Evolutionary conservation across 1,139 yeast species (phyloP).

Genomic region (Suhomyces guaymorum): DNA sequence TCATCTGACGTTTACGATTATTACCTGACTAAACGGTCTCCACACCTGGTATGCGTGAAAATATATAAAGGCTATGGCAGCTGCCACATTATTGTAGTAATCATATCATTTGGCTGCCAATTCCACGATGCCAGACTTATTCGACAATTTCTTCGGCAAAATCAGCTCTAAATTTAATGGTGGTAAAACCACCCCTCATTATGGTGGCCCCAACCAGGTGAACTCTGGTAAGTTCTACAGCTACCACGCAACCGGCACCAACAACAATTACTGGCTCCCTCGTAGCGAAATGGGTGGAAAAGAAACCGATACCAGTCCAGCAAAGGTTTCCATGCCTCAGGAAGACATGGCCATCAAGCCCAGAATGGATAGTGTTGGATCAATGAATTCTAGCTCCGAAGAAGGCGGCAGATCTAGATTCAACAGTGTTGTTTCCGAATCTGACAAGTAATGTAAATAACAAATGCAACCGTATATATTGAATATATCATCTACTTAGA

Average conservation of each 20-base stretch:
- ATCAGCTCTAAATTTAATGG: constrained; percentile 36
- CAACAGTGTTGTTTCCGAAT: constrained; percentile 17
- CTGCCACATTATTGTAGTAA: background rate
- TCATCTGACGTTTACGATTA: no score
- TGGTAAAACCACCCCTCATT: constrained; percentile 34
- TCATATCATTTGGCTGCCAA: background rate
- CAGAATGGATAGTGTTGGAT: constrained; percentile 25
- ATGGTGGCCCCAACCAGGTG: constrained; percentile 36
- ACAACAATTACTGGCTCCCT: constrained; percentile 46
- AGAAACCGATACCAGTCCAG: constrained; percentile 4
- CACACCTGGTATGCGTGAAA: no score
- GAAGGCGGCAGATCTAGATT: constrained; percentile 18
- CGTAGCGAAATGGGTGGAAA: constrained; percentile 8
- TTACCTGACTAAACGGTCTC: no score
- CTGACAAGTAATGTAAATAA: constrained; percentile 4
- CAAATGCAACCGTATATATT: no score
- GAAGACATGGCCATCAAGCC: constrained; percentile 14
- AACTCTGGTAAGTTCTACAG: constrained; percentile 42
- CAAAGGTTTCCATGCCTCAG: background rate
- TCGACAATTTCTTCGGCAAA: constrained; percentile 41
- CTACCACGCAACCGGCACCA: constrained; percentile 38
- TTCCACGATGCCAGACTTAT: constrained; percentile 42
- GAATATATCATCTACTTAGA: no score
- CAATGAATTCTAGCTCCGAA: constrained; percentile 17
- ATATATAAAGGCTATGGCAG: no score